Conservation (phyloP, 1,284 basidiomycete species). For the Megacollybia platyphylla region DNA sequence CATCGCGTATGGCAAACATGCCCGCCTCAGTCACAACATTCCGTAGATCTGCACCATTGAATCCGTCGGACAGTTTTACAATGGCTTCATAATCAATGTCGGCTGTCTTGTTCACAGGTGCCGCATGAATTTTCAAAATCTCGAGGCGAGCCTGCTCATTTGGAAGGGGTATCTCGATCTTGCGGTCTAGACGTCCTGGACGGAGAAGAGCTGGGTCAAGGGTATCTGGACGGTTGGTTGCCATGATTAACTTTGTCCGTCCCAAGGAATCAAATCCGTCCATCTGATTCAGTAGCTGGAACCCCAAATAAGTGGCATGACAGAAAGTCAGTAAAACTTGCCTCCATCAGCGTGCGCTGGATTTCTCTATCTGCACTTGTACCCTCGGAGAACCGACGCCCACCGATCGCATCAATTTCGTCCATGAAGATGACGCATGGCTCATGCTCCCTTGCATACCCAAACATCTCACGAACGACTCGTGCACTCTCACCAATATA, state of each 20-base stretch:
- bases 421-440: slow-evolving; percentile 99
- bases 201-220: slow-evolving; percentile 95
- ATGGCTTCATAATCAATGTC: slow-evolving; percentile 96
- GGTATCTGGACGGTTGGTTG: slow-evolving; percentile 93
- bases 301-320: not conserved
- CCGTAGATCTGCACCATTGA: slow-evolving; percentile 92
- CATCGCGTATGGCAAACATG: slow-evolving; percentile 98
- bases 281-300: slow-evolving; percentile 96
- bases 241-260: slow-evolving; percentile 97
- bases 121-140: slow-evolving; percentile 96
- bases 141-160: slow-evolving; percentile 94
- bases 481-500: slow-evolving; percentile 98
- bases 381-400: slow-evolving; percentile 94
- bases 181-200: slow-evolving; percentile 92
- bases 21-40: slow-evolving; percentile 98
- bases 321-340: slow-evolving; percentile 15
- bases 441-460: slow-evolving; percentile 93
- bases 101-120: slow-evolving; percentile 88
- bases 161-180: slow-evolving; percentile 96
- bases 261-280: slow-evolving; percentile 98
- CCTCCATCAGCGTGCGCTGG: slow-evolving; percentile 98
- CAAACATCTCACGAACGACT: slow-evolving; percentile 96
- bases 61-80: slow-evolving; percentile 89
- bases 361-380: slow-evolving; percentile 98
- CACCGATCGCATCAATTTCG: slow-evolving; percentile 97